These are phyloP conservation scores for Sphagnurus paluster DNA, from an alignment of 1,284 basidiomycete genomes.

Conservation along the genomic window DNA sequence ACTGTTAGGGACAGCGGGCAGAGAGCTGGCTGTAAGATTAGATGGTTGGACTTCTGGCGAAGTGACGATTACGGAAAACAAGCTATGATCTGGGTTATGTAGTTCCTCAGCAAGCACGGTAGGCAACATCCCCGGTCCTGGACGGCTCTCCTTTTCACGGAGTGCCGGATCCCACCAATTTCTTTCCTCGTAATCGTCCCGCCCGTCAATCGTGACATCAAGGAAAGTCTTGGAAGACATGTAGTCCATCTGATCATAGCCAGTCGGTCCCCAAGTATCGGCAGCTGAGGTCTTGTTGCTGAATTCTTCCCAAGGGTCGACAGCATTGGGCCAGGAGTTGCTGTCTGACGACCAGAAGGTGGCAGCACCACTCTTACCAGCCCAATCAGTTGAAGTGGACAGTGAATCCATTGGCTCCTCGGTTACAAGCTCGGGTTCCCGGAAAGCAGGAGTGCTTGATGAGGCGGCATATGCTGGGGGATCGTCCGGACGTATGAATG, in stretches of 20 bases:
- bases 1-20: slow-evolving; percentile 16
- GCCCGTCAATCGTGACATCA: slow-evolving; percentile 50
- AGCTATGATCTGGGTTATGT: slow-evolving; percentile 68
- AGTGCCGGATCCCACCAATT: slow-evolving; percentile 64
- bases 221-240: slow-evolving; percentile 21
- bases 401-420: slow-evolving; percentile 32
- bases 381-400: slow-evolving; percentile 28
- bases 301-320: slow-evolving; percentile 4
- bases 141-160: slow-evolving; percentile 45
- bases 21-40: slow-evolving; percentile 8
- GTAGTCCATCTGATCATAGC: slow-evolving; percentile 27
- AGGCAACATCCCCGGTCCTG: slow-evolving; percentile 68
- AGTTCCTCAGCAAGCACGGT: slow-evolving; percentile 62
- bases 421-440: slow-evolving; percentile 44
- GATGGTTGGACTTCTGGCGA: slow-evolving; percentile 24
- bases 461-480: slow-evolving; percentile 32
- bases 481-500: slow-evolving; percentile 32
- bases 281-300: neutral
- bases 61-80: slow-evolving; percentile 61
- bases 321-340: neutral
- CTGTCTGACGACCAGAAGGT: slow-evolving; percentile 8
- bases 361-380: slow-evolving; percentile 5
- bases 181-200: slow-evolving; percentile 55
- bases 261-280: slow-evolving; percentile 7
- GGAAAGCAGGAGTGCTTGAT: slow-evolving; percentile 32